Base-by-base conservation (phyloP, 352 stramenopile genomes). In the Phytophthora litchii region DNA sequence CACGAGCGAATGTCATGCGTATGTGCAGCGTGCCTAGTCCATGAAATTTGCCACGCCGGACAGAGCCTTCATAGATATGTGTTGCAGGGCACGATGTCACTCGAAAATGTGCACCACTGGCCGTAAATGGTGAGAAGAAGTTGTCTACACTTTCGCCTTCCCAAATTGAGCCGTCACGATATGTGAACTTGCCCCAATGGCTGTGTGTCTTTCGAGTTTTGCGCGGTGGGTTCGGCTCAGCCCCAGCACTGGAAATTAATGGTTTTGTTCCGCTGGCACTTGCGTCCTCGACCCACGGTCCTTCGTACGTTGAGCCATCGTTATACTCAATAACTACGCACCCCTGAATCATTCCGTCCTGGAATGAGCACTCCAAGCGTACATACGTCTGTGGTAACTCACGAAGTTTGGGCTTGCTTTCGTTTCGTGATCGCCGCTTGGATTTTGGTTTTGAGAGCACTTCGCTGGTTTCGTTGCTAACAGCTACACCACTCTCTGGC, bases 171-270 rank as follows among this genome's bases (percentile, higher is more conserved):
- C 83, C 85, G 44, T 94, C 85, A 2, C 62, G 74, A 35, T 70
- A 88, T 9, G 70, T 88, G 58, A 94, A 91, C 47, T 89, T 89
- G 8, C 85, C 85, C 78, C 80, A 94, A 55, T 91, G 83, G 13
- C 63, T 74, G 7, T 48, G 27, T 0, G 49, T 23, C 31, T 67
- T 67, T 6, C 65, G 52, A 2, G 84, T 91, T 43, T 94, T 92
- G 31, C 67, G 68, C 1, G 82, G 79, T 36, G 79, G 74, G 20
- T 66, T 35, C 12, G 64, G 48, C 17, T 54, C 59, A 6, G 44
- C 23, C 9, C 48, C 46, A 48, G 52, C 43, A 29, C 53, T 69
- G 19, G 76, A 66, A 40, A 78, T 68, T 1, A 54, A 40, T 0
- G 72, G 77, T 17, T 88, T 86, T 21, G 72, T 59, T 35, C 70